Percentiles rank a stretch among this genome's conserved stretches.
Evolutionary conservation across 352 stramenopile genomes (phyloP).

Genomic region (Nothophytophthora sp.): DNA sequence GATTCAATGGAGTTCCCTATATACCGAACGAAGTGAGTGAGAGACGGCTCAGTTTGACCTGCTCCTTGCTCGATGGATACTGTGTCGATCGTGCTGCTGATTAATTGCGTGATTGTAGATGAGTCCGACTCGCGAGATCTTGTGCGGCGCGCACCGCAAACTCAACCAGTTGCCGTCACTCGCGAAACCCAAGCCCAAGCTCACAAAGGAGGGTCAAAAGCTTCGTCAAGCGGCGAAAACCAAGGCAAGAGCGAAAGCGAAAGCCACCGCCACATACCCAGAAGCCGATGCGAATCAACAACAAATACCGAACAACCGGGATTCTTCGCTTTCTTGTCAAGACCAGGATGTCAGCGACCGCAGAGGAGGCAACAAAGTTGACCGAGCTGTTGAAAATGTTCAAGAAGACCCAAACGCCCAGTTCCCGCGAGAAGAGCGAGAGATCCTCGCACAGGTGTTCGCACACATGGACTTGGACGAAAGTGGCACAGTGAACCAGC

Average conservation of each 20-base stretch:
- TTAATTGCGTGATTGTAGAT: constrained; percentile 18
- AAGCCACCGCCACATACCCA: neutral
- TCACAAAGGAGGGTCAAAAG: constrained; percentile 5
- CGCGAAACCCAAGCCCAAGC: constrained; percentile 4
- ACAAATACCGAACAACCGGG: constrained; percentile 8
- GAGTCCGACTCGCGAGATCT: constrained; percentile 51
- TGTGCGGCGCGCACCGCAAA: constrained; percentile 48
- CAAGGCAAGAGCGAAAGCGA: constrained; percentile 16
- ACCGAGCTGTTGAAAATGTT: neutral
- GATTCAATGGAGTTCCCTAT: constrained; percentile 70
- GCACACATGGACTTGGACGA: constrained; percentile 62
- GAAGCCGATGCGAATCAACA: too few relatives aligned
- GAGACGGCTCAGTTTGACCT: too few relatives aligned
- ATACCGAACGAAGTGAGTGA: constrained; percentile 51
- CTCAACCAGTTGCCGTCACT: constrained; percentile 55
- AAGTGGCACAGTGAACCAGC: constrained; percentile 64
- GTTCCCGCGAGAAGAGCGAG: constrained; percentile 42
- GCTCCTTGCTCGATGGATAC: neutral
- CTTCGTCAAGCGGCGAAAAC: constrained; percentile 15
- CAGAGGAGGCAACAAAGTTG: neutral
- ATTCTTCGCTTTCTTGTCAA: neutral
- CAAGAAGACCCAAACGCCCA: constrained; percentile 5
- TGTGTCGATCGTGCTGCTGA: neutral
- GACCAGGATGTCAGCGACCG: constrained; percentile 16
- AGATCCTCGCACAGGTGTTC: constrained; percentile 48